These are phyloP conservation scores for Cadophora malorum DNA, from an alignment of 2,329 filamentous ascomycete species.

Conservation along the genomic window DNA sequence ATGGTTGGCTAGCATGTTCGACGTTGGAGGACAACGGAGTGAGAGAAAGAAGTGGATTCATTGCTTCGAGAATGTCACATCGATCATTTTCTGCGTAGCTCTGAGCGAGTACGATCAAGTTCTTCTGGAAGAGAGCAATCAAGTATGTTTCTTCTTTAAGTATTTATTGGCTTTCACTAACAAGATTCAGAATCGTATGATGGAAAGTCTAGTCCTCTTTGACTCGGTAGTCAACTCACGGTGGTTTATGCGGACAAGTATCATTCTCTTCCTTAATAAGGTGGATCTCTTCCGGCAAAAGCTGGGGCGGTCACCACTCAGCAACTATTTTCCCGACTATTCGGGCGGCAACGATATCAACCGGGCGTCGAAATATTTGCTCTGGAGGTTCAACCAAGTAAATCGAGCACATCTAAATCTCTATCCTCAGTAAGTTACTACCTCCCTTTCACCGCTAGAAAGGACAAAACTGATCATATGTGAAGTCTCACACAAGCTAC, in stretches of 20 bases:
- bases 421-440: conserved; percentile 85
- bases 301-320: conserved; percentile 84
- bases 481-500: conserved; percentile 94
- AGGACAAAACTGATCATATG: conserved; percentile 29
- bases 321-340: conserved; percentile 97
- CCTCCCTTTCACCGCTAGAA: neutral
- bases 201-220: conserved; percentile 95
- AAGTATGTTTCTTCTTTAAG: conserved; percentile 63
- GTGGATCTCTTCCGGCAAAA: conserved; percentile 98
- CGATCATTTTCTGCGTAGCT: conserved; percentile 98
- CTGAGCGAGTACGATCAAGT: conserved; percentile 99
- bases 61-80: conserved; percentile 99
- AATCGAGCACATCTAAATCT: conserved; percentile 95
- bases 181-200: conserved; percentile 89
- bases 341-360: conserved; percentile 98
- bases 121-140: conserved; percentile 93
- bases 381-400: conserved; percentile 99
- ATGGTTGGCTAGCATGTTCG: conserved; percentile 81
- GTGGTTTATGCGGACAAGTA: conserved; percentile 99
- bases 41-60: conserved; percentile 99
- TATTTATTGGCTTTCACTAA: neutral
- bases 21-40: conserved; percentile 95
- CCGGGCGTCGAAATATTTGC: conserved; percentile 93
- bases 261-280: conserved; percentile 98
- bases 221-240: conserved; percentile 98